Percentiles rank a stretch among this genome's conserved stretches.
phyloP scores from a whole-genome alignment of 768 basidiomycete genomes.

The Gyrodon lividus region DNA sequence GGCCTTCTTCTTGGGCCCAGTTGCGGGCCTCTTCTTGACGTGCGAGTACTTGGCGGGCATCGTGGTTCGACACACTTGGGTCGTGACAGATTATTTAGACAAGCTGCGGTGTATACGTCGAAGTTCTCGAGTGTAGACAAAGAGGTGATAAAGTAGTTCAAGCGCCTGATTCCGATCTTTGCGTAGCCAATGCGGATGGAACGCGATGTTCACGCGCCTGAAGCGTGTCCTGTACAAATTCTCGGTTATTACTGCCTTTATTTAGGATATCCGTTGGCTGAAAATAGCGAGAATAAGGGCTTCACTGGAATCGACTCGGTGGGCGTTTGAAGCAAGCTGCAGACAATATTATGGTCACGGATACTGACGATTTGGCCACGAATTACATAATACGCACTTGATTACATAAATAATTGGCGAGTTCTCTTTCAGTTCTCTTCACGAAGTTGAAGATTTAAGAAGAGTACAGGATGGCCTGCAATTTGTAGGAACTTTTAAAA shows the following conservation, averaged over 20 bases:
- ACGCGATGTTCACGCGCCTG: background rate
- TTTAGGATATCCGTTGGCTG: background rate
- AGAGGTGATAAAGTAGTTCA: background rate
- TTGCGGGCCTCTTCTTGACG: conserved; percentile 61
- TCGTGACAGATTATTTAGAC: background rate
- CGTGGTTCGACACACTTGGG: background rate
- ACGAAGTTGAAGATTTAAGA: no score
- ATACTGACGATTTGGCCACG: no score
- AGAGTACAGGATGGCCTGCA: no score
- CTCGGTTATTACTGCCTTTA: background rate
- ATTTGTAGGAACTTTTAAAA: no score
- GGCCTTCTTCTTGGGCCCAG: conserved; percentile 47
- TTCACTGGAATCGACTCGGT: background rate
- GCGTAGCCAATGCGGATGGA: conserved; percentile 12
- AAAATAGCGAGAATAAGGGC: background rate
- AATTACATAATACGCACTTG: no score
- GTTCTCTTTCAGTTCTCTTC: no score
- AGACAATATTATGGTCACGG: background rate
- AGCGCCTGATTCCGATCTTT: conserved; percentile 13
- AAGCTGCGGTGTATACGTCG: background rate
- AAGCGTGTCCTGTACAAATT: conserved; percentile 1
- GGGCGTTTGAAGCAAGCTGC: background rate
- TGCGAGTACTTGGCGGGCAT: conserved; percentile 78
- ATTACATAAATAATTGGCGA: no score
- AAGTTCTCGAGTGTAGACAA: background rate